Conservation (phyloP, 2,329 filamentous ascomycete genomes). For the Colletotrichum liaoningense region DNA sequence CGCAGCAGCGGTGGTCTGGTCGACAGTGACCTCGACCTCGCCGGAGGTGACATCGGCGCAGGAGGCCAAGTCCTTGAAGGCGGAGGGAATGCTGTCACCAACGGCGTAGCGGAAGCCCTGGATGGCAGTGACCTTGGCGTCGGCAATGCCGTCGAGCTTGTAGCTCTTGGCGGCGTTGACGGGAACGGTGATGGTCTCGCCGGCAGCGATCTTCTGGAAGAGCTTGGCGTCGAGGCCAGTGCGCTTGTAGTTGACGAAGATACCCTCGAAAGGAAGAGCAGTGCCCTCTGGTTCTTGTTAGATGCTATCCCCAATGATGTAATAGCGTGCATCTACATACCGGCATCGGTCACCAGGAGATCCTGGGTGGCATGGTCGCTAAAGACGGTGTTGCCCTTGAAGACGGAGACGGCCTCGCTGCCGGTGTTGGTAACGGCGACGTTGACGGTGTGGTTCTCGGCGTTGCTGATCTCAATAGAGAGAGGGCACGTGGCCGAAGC, state of each 20-base stretch:
- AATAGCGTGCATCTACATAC: not conserved
- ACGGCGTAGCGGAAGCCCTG: slow-evolving; percentile 32
- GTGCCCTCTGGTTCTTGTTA: slow-evolving; percentile 17
- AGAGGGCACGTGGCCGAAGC: slow-evolving; percentile 31
- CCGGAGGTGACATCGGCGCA: slow-evolving; percentile 23
- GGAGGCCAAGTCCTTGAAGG: slow-evolving; percentile 10
- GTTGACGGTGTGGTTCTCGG: slow-evolving; percentile 26
- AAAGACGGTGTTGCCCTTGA: slow-evolving; percentile 33
- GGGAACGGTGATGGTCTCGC: slow-evolving; percentile 26
- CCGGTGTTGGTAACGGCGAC: slow-evolving; percentile 33
- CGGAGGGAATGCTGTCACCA: slow-evolving; percentile 7
- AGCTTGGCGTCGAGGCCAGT: slow-evolving; percentile 15
- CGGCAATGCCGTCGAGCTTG: slow-evolving; percentile 20
- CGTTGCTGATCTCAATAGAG: slow-evolving; percentile 24
- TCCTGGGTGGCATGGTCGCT: slow-evolving; percentile 33
- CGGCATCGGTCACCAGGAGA: slow-evolving; percentile 32
- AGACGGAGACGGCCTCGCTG: slow-evolving; percentile 27
- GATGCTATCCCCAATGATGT: not conserved
- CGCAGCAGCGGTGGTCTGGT: slow-evolving; percentile 18
- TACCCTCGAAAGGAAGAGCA: slow-evolving; percentile 28
- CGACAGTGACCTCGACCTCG: slow-evolving; percentile 22
- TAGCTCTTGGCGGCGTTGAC: slow-evolving; percentile 34
- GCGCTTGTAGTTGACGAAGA: slow-evolving; percentile 34
- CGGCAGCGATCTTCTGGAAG: slow-evolving; percentile 33
- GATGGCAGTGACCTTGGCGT: slow-evolving; percentile 31